Evolutionary conservation across 2,329 filamentous ascomycete genomes (phyloP).

Genomic region (Sporothrix inflata): DNA sequence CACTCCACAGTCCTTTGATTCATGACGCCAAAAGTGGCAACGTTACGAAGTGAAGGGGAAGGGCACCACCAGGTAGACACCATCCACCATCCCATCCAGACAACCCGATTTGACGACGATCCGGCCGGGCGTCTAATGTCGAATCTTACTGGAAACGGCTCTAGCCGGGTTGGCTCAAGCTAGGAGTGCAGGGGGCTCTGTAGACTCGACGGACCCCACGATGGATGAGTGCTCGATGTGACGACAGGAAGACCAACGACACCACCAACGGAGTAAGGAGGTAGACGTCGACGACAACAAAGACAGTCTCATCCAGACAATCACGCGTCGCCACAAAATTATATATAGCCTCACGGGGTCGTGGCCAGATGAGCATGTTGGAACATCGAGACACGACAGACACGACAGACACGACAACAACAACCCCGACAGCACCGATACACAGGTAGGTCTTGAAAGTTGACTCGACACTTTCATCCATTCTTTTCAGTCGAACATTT

Average conservation of each 20-base stretch:
- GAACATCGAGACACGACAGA: neutral
- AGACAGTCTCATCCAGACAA: neutral
- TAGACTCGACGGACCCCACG: neutral
- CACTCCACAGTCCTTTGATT: neutral
- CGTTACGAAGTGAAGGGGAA: neutral
- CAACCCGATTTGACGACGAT: neutral
- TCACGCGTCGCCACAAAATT: neutral
- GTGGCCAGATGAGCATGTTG: neutral
- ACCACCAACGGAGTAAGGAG: neutral
- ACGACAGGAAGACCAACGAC: neutral
- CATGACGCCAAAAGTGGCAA: constrained; percentile 19
- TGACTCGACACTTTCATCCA: constrained; percentile 26
- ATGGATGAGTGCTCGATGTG: neutral
- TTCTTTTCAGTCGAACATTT: neutral
- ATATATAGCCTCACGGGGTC: constrained; percentile 15
- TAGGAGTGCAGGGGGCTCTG: neutral
- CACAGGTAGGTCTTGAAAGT: constrained; percentile 25
- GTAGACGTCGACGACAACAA: neutral
- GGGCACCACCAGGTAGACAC: neutral
- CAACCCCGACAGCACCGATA: neutral
- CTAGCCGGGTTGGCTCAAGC: constrained; percentile 9
- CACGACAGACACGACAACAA: neutral
- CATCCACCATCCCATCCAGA: neutral
- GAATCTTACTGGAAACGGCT: constrained; percentile 18
- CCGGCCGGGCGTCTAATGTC: neutral